Evolutionary conservation across 352 stramenopile species (phyloP), one percentile per base, ranked within the genome.

Genomic region (Globisporangium okanoganense): DNA sequence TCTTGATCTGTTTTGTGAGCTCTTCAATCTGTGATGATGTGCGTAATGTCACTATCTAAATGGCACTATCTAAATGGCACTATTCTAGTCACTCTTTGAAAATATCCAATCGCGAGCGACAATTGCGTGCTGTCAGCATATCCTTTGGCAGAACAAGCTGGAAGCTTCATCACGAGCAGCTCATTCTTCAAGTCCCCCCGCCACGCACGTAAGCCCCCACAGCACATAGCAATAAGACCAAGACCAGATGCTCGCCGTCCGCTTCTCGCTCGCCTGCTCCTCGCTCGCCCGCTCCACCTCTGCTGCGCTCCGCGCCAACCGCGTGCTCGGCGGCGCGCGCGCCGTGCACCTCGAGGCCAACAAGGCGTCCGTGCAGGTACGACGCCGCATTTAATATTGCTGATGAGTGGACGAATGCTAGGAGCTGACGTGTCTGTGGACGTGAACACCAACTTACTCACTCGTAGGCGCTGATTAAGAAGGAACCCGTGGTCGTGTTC

Each of bases 401-500:
- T 24, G 18, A 7, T 14, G 22, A 18, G 7, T 35, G 14, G 1
- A 36, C 6, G 14, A 1, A 35, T 20, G 6, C 22, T 1, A 14
- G n/a, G 22, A n/a, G 4, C n/a, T 24, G 1, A 49, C 18, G 13
- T 54, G 18, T 33, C 12, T 48, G 25, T 40, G 31, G 1, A 38
- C 52, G 13, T 25, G 8, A 16, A 43, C 13, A 13, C 13, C 13
- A 6, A 14, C 13, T 12, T 6, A 14, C 36, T 6, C 6, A 20
- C 8, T 5, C 16, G 16, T 56, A 91, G 82, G 66, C 75, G 43
- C 75, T 80, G 62, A 83, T 92, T 58, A 69, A 79, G 53, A 74
- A 81, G 45, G 75, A 87, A 63, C 78, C 81, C 29, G 77, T 88
- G 55, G 55, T 99, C 27, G 82, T 99, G 53, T 99, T 98, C 73